Evolutionary conservation across 169 alveolate species (phyloP).

Genomic region (Cryptosporidium andersoni): DNA sequence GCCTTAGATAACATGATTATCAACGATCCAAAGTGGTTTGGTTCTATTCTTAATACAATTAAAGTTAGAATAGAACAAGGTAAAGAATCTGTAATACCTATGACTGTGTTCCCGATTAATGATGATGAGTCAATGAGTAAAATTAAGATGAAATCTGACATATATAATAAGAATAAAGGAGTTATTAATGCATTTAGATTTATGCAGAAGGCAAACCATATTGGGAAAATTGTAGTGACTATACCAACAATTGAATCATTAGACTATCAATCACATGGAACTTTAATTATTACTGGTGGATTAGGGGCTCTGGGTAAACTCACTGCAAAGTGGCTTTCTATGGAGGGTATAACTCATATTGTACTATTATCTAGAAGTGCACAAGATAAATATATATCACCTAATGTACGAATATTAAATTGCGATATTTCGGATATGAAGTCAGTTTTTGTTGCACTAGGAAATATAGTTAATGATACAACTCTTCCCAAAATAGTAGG

Average conservation of each 20-base stretch:
- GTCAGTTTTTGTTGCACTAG: neutral
- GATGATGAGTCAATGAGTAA: neutral
- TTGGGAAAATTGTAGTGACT: conserved; percentile 69
- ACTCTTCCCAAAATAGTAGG: conserved; percentile 56
- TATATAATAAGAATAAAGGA: neutral
- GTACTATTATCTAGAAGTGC: conserved; percentile 42
- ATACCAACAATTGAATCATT: conserved; percentile 37
- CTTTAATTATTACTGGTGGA: conserved; percentile 51
- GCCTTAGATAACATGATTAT: conserved; percentile 62
- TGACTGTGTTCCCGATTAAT: conserved; percentile 15
- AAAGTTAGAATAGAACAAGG: conserved; percentile 57
- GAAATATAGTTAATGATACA: neutral
- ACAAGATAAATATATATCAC: neutral
- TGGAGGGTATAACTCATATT: conserved; percentile 30
- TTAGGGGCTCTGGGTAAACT: conserved; percentile 42
- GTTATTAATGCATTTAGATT: conserved; percentile 63
- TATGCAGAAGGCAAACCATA: conserved; percentile 71
- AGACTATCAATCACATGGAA: neutral
- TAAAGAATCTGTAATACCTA: conserved; percentile 36
- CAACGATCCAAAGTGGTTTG: conserved; percentile 60
- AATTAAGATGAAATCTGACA: neutral
- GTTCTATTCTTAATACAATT: conserved; percentile 19
- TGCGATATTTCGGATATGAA: conserved; percentile 53
- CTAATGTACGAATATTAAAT: conserved; percentile 9
- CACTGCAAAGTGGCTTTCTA: conserved; percentile 32